phyloP scores from a whole-genome alignment of 805 yeast species.

The Candida maris region DNA sequence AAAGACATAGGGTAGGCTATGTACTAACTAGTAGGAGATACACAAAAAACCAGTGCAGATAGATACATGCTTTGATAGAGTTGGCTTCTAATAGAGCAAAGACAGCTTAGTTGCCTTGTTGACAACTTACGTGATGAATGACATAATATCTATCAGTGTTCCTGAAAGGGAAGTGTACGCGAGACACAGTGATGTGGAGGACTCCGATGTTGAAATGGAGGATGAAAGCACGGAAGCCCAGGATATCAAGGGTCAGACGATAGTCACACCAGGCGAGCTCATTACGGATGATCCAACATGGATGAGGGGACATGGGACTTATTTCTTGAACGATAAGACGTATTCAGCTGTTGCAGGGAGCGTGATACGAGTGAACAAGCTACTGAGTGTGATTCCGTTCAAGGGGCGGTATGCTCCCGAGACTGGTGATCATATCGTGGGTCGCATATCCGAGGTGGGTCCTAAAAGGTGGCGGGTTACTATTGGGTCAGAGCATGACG shows the following conservation, averaged over 20 bases:
- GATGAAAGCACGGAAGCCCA: constrained; percentile 5
- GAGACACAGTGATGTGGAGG: constrained; percentile 16
- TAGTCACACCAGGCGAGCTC: constrained; percentile 94
- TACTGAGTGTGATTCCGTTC: constrained; percentile 80
- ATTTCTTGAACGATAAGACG: constrained; percentile 67
- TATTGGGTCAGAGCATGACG: constrained; percentile 92
- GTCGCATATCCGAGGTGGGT: constrained; percentile 91
- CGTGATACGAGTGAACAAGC: constrained; percentile 78
- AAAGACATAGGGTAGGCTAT: no score
- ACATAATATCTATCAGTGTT: constrained; percentile 24
- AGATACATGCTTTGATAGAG: no score
- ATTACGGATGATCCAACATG: constrained; percentile 94
- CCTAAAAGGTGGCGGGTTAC: constrained; percentile 95
- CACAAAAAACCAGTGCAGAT: no score
- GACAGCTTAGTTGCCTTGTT: neutral
- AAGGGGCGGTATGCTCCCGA: constrained; percentile 89
- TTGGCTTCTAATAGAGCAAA: neutral
- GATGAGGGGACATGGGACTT: constrained; percentile 99
- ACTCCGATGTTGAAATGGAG: constrained; percentile 23
- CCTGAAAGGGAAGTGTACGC: constrained; percentile 12
- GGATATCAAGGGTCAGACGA: constrained; percentile 25
- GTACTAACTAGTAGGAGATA: no score
- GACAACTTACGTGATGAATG: constrained; percentile 22
- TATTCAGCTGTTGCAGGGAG: constrained; percentile 92
- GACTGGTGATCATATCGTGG: constrained; percentile 94